phyloP scores from a whole-genome alignment of 371 early-diverging fungal species.

The Mortierella polycephala region DNA sequence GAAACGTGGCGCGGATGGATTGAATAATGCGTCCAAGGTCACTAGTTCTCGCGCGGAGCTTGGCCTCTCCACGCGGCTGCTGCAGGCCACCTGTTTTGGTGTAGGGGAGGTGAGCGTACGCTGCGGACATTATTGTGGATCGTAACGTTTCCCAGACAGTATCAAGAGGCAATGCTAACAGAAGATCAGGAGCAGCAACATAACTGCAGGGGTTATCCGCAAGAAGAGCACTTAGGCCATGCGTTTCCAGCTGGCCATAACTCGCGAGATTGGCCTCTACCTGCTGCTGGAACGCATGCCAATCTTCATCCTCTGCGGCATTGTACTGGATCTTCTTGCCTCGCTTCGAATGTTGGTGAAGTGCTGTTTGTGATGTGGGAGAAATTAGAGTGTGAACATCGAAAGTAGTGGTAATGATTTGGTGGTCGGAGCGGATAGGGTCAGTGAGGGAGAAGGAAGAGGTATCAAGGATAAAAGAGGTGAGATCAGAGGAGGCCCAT shows the following conservation, averaged over 20 bases:
- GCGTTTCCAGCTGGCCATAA: background rate
- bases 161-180: background rate
- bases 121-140: conserved; percentile 8
- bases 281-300: background rate
- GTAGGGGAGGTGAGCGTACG: conserved; percentile 4
- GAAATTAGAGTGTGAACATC: background rate
- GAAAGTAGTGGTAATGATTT: background rate
- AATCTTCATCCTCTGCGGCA: background rate
- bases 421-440: background rate
- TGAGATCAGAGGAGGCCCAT: background rate
- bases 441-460: background rate
- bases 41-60: background rate
- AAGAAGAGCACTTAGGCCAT: background rate
- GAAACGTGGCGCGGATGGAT: background rate
- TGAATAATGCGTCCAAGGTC: conserved; percentile 13
- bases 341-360: background rate
- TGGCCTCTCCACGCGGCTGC: conserved; percentile 1
- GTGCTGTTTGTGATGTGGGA: background rate
- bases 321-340: background rate
- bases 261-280: background rate
- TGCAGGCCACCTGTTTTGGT: conserved; percentile 1
- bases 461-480: background rate
- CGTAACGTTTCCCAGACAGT: conserved; percentile 2
- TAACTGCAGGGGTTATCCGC: conserved; percentile 54
- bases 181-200: conserved; percentile 55